phyloP scores from a whole-genome alignment of 345 rosid genomes.

The Brassica incana region DNA sequence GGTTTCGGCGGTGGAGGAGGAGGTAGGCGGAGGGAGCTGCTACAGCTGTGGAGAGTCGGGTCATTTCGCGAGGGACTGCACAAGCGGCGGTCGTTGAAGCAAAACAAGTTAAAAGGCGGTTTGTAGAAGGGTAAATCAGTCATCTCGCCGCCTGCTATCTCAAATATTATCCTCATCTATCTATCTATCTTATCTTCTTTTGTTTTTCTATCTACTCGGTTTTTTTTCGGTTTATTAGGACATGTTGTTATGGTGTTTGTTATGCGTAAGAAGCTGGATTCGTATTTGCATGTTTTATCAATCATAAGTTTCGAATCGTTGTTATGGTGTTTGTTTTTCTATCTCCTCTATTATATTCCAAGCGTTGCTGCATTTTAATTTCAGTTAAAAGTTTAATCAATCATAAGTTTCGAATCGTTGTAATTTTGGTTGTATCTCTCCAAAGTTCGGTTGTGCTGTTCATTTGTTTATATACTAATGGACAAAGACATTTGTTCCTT shows the following conservation, averaged over 20 bases:
- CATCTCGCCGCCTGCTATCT: constrained; percentile 9
- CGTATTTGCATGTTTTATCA: constrained; percentile 6
- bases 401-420: neutral
- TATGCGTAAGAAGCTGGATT: constrained; percentile 19
- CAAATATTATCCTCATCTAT: neutral
- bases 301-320: too few relatives aligned
- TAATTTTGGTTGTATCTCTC: neutral
- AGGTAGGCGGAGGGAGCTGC: constrained; percentile 42
- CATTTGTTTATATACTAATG: neutral
- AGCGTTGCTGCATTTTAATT: neutral
- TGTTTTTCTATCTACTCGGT: neutral
- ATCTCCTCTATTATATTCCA: neutral
- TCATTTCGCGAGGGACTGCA: constrained; percentile 88
- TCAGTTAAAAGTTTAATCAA: neutral
- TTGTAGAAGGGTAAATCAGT: constrained; percentile 17
- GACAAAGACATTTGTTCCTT: neutral
- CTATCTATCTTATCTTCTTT: neutral
- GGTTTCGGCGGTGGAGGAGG: constrained; percentile 42
- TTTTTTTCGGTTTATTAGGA: constrained; percentile 15
- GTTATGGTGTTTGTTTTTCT: too few relatives aligned
- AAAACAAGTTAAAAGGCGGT: neutral
- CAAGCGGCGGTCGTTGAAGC: constrained; percentile 51
- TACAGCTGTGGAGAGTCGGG: constrained; percentile 52
- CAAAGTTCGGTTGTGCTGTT: neutral
- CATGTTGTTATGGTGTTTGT: constrained; percentile 28